Evolutionary conservation across 352 stramenopile species (phyloP).

Genomic region (Phytophthora megakarya): DNA sequence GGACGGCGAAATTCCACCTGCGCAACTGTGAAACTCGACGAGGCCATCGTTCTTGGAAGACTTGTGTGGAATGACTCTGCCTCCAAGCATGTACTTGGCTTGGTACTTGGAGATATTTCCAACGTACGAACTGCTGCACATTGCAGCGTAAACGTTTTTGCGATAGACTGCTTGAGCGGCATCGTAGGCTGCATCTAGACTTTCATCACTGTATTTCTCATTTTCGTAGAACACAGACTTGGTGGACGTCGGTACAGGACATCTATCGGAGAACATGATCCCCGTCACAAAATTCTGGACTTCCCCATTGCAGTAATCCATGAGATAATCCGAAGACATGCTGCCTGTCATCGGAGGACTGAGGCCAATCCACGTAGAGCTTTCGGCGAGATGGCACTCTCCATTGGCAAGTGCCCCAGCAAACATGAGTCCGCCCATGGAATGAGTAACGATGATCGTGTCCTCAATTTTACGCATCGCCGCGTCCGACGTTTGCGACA

Average conservation of each 20-base stretch:
- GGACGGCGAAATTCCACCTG: constrained; percentile 21
- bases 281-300: constrained; percentile 28
- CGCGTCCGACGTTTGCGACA: constrained; percentile 9
- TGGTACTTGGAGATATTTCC: constrained; percentile 52
- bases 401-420: constrained; percentile 24
- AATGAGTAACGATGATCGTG: constrained; percentile 48
- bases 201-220: constrained; percentile 25
- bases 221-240: constrained; percentile 40
- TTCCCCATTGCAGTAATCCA: constrained; percentile 40
- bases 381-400: constrained; percentile 19
- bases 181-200: constrained; percentile 25
- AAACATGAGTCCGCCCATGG: constrained; percentile 45
- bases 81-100: constrained; percentile 37
- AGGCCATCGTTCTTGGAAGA: constrained; percentile 45
- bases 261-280: constrained; percentile 36
- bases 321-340: constrained; percentile 48
- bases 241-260: constrained; percentile 32
- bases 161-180: constrained; percentile 31
- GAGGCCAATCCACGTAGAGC: constrained; percentile 41
- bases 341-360: constrained; percentile 45
- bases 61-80: constrained; percentile 37
- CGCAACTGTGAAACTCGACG: too few species aligned
- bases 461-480: constrained; percentile 27
- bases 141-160: constrained; percentile 39
- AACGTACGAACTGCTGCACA: constrained; percentile 42